Evolutionary conservation across 805 yeast genomes (phyloP), one percentile per base, ranked within the genome.

Genomic region (Pichia nanzhaoensis): DNA sequence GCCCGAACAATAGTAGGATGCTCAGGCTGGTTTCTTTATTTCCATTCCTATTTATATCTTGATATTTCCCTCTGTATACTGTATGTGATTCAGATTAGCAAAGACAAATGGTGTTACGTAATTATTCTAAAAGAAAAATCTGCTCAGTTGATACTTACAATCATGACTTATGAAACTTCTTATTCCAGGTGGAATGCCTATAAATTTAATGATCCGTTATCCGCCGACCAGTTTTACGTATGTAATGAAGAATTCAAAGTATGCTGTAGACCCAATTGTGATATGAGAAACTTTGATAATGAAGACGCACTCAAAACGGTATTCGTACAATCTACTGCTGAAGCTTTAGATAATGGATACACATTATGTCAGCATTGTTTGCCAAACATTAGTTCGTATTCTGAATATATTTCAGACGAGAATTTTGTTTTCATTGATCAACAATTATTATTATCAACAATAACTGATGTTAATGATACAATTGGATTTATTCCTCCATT

Each of bases 241-340:
- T 70, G 78, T 54, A 70, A 73, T 57, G 65, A 65, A 47, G 58
- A 63, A 27, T 60, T 61, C 21, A 65, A 66, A 44, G 52, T 55
- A n/a, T 72, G 75, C 41, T 82, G 89, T 53, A 76, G 86, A 41
- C 88, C 90, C 5, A 82, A 78, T 55, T 83, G 90, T 60, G 85
- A 79, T 46, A 43, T 60, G 49, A 64, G 62, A 13, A 24, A 24
- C 10, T 63, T 70, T 33, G 67, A 69, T 21, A 63, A 65, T 22
- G 64, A 70, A 47, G 66, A 74, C 52, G 64, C 68, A 54, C 50
- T 65, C 32, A 79, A 76, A 30, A 67, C 78, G 39, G 55, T 57
- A 28, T 78, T 80, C 54, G 66, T 71, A n/a, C 67, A 64, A 40
- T 52, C 62, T 9, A 57, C 66, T 8, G 57, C 59, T 1, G 71